Conservation (phyloP, 2,329 filamentous ascomycete genomes). For the Dissoconium aciculare region DNA sequence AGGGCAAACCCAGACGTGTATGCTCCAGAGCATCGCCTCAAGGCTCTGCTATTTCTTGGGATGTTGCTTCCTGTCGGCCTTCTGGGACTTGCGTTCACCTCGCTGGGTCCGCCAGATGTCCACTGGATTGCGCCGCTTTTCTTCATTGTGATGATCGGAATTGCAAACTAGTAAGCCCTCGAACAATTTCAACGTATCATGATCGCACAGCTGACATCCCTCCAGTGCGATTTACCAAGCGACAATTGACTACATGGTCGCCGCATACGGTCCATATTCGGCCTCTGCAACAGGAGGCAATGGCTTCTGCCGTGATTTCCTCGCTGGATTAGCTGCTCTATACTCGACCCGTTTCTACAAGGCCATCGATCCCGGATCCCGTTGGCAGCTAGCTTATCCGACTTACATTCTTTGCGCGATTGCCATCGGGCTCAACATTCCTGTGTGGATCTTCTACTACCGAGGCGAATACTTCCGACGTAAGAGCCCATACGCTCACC, state of each 20-base stretch:
- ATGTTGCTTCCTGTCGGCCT: slow-evolving; percentile 51
- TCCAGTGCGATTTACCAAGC: slow-evolving; percentile 30
- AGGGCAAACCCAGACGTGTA: slow-evolving; percentile 37
- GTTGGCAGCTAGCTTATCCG: slow-evolving; percentile 30
- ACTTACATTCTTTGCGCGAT: slow-evolving; percentile 39
- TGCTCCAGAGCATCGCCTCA: slow-evolving; percentile 49
- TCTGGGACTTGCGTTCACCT: slow-evolving; percentile 55
- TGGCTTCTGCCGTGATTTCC: slow-evolving; percentile 57
- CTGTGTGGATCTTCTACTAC: slow-evolving; percentile 42
- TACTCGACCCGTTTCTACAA: slow-evolving; percentile 43
- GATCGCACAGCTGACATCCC: slow-evolving; percentile 21
- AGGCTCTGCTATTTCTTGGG: slow-evolving; percentile 47
- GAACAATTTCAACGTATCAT: slow-evolving; percentile 41
- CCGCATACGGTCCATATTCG: slow-evolving; percentile 56
- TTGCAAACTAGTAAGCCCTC: slow-evolving; percentile 57
- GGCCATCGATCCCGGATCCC: slow-evolving; percentile 14
- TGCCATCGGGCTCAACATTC: slow-evolving; percentile 36
- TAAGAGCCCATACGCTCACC: slow-evolving; percentile 35
- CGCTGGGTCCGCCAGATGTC: slow-evolving; percentile 41
- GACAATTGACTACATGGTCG: slow-evolving; percentile 46
- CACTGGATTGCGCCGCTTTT: slow-evolving; percentile 56
- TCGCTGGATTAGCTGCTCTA: slow-evolving; percentile 56
- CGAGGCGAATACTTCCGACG: slow-evolving; percentile 27
- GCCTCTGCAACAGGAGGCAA: slow-evolving; percentile 64
- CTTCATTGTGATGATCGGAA: slow-evolving; percentile 50